These are phyloP conservation scores for Pleurotus cornucopiae DNA, from an alignment of 768 basidiomycete genomes.

Conservation along the genomic window DNA sequence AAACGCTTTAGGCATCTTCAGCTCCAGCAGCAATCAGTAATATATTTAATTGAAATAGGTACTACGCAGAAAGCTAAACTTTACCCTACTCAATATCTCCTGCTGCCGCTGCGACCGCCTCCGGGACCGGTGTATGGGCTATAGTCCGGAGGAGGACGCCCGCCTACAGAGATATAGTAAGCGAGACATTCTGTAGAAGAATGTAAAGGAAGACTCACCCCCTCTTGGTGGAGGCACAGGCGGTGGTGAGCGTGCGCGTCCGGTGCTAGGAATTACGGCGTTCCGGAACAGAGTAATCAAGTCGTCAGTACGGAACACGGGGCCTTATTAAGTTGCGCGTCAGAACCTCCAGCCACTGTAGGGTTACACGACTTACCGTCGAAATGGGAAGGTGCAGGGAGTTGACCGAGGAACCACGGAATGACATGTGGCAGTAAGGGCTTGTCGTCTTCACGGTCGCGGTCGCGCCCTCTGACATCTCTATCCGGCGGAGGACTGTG, in stretches of 20 bases:
- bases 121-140: conserved; percentile 80
- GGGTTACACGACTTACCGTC: conserved; percentile 61
- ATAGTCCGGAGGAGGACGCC: conserved; percentile 82
- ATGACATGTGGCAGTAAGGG: conserved; percentile 53
- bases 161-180: conserved; percentile 31
- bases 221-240: conserved; percentile 49
- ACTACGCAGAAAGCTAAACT: too few species aligned
- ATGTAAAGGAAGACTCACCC: conserved; percentile 26
- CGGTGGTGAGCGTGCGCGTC: conserved; percentile 53
- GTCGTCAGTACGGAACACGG: conserved; percentile 87
- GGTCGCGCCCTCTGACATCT: conserved; percentile 28
- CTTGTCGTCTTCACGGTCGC: conserved; percentile 43
- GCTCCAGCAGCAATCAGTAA: too few species aligned
- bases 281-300: conserved; percentile 81
- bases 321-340: conserved; percentile 45
- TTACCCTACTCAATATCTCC: not conserved
- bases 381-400: conserved; percentile 72
- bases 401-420: conserved; percentile 78
- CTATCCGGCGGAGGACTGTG: conserved; percentile 27
- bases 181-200: conserved; percentile 1
- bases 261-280: conserved; percentile 71
- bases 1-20: too few species aligned
- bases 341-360: not conserved
- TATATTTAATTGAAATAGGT: too few species aligned
- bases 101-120: conserved; percentile 18